A percentile compares a stretch with the other conserved stretches of the same genome.
phyloP scores from a whole-genome alignment of 768 basidiomycete species.

The Saitozyma podzolica region DNA sequence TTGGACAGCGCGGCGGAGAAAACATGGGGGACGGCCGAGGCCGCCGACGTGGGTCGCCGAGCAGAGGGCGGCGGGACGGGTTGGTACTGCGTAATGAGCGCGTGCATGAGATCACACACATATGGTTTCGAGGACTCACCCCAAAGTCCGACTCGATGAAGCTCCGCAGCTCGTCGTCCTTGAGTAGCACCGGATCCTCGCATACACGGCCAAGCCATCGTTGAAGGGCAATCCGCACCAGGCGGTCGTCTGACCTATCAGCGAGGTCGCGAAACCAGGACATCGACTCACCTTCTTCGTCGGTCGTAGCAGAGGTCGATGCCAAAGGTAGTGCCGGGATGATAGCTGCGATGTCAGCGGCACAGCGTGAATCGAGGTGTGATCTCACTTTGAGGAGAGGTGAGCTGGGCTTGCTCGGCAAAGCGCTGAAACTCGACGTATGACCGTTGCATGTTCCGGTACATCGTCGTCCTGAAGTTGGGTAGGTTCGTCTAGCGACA shows the following conservation, averaged over 20 bases:
- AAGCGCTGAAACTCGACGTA: slow-evolving; percentile 94
- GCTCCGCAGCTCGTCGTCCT: slow-evolving; percentile 89
- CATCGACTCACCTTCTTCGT: slow-evolving; percentile 71
- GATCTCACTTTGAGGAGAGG: slow-evolving; percentile 74
- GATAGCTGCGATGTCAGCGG: slow-evolving; percentile 58
- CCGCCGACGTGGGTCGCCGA: slow-evolving; percentile 21
- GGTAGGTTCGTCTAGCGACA: slow-evolving; percentile 78
- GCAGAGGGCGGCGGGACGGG: slow-evolving; percentile 42
- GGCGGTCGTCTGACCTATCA: slow-evolving; percentile 70
- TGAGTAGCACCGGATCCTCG: slow-evolving; percentile 81
- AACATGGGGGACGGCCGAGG: slow-evolving; percentile 37
- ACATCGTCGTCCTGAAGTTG: slow-evolving; percentile 62
- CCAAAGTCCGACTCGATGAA: slow-evolving; percentile 99
- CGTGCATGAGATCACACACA: background rate
- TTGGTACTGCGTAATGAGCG: slow-evolving; percentile 43
- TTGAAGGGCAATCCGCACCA: slow-evolving; percentile 92
- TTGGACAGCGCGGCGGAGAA: slow-evolving; percentile 44
- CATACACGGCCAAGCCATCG: slow-evolving; percentile 90
- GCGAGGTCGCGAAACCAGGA: background rate
- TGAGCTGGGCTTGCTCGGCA: slow-evolving; percentile 82
- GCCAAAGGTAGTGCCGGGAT: slow-evolving; percentile 93
- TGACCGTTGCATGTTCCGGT: slow-evolving; percentile 91
- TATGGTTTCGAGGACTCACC: slow-evolving; percentile 45
- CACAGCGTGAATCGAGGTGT: background rate
- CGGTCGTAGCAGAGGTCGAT: slow-evolving; percentile 92